A percentile compares a stretch with the other conserved stretches of the same genome.
These are phyloP conservation scores for Porcisia deanei DNA, from an alignment of 208 protist genomes.

Conservation along the genomic window DNA sequence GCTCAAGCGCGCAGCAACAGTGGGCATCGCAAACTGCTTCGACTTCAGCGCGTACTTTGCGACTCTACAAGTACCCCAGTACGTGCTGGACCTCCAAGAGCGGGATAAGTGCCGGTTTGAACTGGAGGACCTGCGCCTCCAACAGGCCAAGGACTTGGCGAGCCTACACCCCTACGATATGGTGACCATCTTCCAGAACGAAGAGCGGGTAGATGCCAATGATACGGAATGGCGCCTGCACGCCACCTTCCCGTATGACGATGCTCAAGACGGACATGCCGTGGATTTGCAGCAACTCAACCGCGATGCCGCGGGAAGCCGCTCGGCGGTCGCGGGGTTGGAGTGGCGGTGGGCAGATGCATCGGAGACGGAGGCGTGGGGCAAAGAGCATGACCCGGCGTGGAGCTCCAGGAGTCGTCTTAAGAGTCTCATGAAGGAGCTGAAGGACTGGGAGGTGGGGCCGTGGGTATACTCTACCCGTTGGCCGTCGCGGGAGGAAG, in stretches of 20 bases:
- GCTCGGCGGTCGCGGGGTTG: neutral
- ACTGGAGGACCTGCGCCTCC: slow-evolving; percentile 49
- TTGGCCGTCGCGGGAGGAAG: slow-evolving; percentile 49
- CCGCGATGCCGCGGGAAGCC: slow-evolving; percentile 14
- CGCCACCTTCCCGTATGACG: slow-evolving; percentile 62
- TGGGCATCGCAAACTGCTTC: slow-evolving; percentile 32
- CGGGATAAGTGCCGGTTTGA: slow-evolving; percentile 63
- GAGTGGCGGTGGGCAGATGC: slow-evolving; percentile 58
- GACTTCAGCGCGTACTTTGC: slow-evolving; percentile 54
- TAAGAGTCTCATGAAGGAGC: slow-evolving; percentile 41
- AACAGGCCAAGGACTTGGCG: slow-evolving; percentile 42
- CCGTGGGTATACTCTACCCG: slow-evolving; percentile 61
- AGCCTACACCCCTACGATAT: slow-evolving; percentile 31
- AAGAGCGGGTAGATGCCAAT: slow-evolving; percentile 31
- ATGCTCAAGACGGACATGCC: slow-evolving; percentile 34
- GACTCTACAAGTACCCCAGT: slow-evolving; percentile 39
- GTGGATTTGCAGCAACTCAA: slow-evolving; percentile 54
- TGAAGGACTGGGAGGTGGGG: slow-evolving; percentile 60
- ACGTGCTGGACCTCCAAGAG: slow-evolving; percentile 64
- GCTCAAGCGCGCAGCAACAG: slow-evolving; percentile 10
- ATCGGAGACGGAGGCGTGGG: slow-evolving; percentile 1
- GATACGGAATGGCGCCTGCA: slow-evolving; percentile 46
- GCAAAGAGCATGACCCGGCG: neutral
- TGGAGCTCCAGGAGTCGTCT: neutral
- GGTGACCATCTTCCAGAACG: slow-evolving; percentile 57